Conservation (phyloP, 73 alveolate genomes). For the Uronychia setigera region DNA sequence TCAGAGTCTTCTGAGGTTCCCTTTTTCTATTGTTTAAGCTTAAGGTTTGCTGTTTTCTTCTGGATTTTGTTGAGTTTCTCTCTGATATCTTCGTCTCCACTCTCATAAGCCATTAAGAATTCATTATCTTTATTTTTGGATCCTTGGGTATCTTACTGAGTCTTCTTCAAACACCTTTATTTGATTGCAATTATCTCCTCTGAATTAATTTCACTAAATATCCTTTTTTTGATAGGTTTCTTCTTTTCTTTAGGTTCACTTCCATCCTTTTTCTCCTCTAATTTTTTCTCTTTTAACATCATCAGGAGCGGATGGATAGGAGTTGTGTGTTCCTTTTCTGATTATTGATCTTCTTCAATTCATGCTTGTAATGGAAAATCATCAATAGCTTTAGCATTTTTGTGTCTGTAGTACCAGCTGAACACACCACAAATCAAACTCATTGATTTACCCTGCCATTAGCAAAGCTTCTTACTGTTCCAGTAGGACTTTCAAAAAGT, state of each 20-base stretch:
- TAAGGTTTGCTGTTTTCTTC: not conserved
- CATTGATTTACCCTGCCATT: slow-evolving; percentile 48
- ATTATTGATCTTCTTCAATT: not conserved
- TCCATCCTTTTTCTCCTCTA: not conserved
- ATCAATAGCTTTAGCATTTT: not conserved
- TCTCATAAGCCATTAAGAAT: not conserved
- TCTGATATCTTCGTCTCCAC: not conserved
- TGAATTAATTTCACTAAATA: not conserved
- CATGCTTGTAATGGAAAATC: too few relatives aligned
- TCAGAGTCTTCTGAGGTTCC: slow-evolving; percentile 7
- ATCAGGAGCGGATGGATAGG: not conserved
- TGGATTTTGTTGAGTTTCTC: not conserved
- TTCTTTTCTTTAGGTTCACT: not conserved
- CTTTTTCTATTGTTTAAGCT: not conserved
- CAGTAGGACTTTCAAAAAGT: slow-evolving; percentile 53
- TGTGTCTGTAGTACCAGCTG: slow-evolving; percentile 15
- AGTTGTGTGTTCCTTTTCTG: not conserved
- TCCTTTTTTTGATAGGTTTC: not conserved
- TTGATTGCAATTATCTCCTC: not conserved
- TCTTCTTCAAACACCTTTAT: not conserved
- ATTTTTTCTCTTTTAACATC: not conserved
- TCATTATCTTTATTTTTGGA: not conserved
- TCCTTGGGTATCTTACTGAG: not conserved
- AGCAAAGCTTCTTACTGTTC: slow-evolving; percentile 32
- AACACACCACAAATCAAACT: slow-evolving; percentile 36